phyloP scores from a whole-genome alignment of 106 monocot genomes.

The Dioscorea zingiberensis region DNA sequence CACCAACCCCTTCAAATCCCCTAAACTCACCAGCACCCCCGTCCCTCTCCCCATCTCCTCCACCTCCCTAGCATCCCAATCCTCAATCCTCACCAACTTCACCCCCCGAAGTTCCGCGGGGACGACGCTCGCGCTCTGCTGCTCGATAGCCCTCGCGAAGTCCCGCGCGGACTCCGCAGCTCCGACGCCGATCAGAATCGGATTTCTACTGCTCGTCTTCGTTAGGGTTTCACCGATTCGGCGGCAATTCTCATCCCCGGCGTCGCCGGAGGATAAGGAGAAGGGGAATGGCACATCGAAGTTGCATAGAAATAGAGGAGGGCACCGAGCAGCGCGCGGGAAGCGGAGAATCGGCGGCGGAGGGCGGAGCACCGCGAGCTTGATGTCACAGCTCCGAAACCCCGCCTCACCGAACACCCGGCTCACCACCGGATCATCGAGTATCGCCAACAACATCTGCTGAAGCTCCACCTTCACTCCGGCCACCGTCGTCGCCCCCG shows the following conservation, averaged over 20 bases:
- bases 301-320: constrained; percentile 38
- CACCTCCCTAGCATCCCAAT: constrained; percentile 18
- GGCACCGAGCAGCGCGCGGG: constrained; percentile 42
- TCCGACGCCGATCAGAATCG: constrained; percentile 60
- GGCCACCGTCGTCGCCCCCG: constrained; percentile 20
- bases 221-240: constrained; percentile 48
- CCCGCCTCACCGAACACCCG: constrained; percentile 66
- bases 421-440: constrained; percentile 76
- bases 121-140: constrained; percentile 18
- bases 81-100: constrained; percentile 18
- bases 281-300: constrained; percentile 1
- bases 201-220: constrained; percentile 19
- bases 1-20: constrained; percentile 55
- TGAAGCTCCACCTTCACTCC: constrained; percentile 82
- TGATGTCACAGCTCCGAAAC: constrained; percentile 68
- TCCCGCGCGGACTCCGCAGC: constrained; percentile 46
- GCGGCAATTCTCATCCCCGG: constrained; percentile 41
- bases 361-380: constrained; percentile 61
- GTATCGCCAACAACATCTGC: constrained; percentile 64
- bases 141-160: constrained; percentile 30
- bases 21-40: constrained; percentile 39
- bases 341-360: constrained; percentile 52
- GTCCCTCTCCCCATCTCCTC: constrained; percentile 3
- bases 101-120: constrained; percentile 32
- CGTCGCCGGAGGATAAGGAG: constrained; percentile 11